Evolutionary conservation across 2,329 filamentous ascomycete species (phyloP), one percentile per base, ranked within the genome.

Genomic region (Fusarium graminum): DNA sequence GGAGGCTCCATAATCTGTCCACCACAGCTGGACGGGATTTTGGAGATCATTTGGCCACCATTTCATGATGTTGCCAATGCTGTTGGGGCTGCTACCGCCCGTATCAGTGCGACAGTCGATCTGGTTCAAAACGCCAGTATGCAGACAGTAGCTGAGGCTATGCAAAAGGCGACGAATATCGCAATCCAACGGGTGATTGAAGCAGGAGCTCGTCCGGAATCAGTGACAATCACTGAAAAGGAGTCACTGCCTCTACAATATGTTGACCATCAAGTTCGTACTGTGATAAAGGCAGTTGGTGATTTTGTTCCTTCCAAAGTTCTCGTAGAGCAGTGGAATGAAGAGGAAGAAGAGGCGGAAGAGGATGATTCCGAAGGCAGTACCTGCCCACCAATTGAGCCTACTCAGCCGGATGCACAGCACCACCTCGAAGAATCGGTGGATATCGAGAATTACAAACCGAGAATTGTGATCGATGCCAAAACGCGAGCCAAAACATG

Each of bases 71-170:
- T 84, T 1, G 81, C 80, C 3, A 85, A 83, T 59, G 81, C 82
- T 0, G 81, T 84, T 5, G 82, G 82, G 6, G 82, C 82, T 14
- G 81, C 81, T 2, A 81, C 81, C 62, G 79, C 81, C 13, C 34
- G 30, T 2, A 45, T 62, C 1, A 51, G 52, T 5, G 52, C 30
- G 0, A 34, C 38, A 2, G 36, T 55, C 8, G 52, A 55, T 36
- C 22, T 55, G 0, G 45, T 55, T 5, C 44, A 55, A 16, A 55
- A 38, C n/a, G 41, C 52, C 3, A 17, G n/a, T 0, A 22, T 39
- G 2, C 36, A 42, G 13, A 10, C 36, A 0, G 44, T 46, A 16
- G 9, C 44, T 3, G 30, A 51, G 6, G 45, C 52, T 13, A 40
- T 51, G 22, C 39, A 41, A 6, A 19, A 30, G 6, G 51, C 51